These are phyloP conservation scores for Penicillium malachiteum DNA, from an alignment of 495 filamentous ascomycete species.

Conservation along the genomic window DNA sequence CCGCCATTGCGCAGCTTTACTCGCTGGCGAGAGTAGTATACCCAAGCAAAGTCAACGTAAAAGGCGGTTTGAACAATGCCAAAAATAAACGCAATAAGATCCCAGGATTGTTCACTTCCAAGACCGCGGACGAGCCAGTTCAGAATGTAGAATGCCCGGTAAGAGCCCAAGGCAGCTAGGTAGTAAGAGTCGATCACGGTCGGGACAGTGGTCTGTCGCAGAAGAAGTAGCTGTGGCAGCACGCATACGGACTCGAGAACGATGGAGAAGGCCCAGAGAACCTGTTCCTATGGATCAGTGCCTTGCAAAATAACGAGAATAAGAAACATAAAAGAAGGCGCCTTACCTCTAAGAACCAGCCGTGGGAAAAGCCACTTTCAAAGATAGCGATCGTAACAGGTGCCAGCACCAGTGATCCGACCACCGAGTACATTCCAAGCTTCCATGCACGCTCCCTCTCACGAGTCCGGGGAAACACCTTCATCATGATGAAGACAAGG, in stretches of 20 bases:
- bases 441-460: constrained; percentile 93
- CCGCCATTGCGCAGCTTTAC: constrained; percentile 92
- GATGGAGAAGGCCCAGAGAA: constrained; percentile 80
- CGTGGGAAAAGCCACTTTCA: constrained; percentile 32
- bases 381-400: constrained; percentile 68
- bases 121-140: constrained; percentile 81
- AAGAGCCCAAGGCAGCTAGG: constrained; percentile 81
- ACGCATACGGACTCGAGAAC: constrained; percentile 89
- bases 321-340: neutral
- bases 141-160: constrained; percentile 85
- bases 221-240: constrained; percentile 84
- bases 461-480: constrained; percentile 79
- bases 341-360: constrained; percentile 57
- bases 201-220: constrained; percentile 90
- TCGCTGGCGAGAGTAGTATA: constrained; percentile 89
- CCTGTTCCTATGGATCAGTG: constrained; percentile 41
- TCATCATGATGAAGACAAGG: constrained; percentile 83
- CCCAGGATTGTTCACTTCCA: constrained; percentile 57
- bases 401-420: constrained; percentile 56
- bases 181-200: constrained; percentile 97
- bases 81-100: constrained; percentile 75
- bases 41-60: constrained; percentile 95
- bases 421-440: constrained; percentile 63
- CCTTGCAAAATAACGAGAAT: neutral
- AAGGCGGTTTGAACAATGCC: constrained; percentile 87